A percentile compares a stretch with the other conserved stretches of the same genome.
Evolutionary conservation across 495 filamentous ascomycete species (phyloP).

Genomic region (Lineolata rhizophorae): DNA sequence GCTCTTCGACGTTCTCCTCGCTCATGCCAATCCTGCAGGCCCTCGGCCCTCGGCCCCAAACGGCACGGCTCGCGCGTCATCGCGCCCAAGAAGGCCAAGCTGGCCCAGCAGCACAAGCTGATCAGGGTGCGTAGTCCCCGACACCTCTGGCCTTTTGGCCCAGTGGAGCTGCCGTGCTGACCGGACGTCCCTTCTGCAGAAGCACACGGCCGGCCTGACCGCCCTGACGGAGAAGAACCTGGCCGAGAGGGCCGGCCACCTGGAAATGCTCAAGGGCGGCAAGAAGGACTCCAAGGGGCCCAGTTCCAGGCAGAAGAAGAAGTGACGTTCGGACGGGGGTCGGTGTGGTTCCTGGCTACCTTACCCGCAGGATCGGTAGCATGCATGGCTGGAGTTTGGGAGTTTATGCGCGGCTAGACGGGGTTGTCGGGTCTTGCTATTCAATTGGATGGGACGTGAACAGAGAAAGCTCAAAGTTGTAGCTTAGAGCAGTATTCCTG

Average conservation of each 20-base stretch:
- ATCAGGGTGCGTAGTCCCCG: conserved; percentile 28
- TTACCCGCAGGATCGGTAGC: too few species aligned
- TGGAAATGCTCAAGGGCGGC: conserved; percentile 43
- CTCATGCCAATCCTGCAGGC: too few species aligned
- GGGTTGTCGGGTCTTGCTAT: too few species aligned
- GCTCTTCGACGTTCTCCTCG: too few species aligned
- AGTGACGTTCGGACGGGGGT: conserved; percentile 2
- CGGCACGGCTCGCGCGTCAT: conserved; percentile 34
- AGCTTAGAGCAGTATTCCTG: too few species aligned
- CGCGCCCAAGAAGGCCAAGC: conserved; percentile 41
- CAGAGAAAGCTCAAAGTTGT: too few species aligned
- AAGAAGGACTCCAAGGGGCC: conserved; percentile 35
- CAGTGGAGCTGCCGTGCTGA: background rate
- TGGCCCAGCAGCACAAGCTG: conserved; percentile 37
- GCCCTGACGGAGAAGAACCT: conserved; percentile 43
- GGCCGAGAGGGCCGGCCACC: conserved; percentile 47
- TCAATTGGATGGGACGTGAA: too few species aligned
- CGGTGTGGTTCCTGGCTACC: too few species aligned
- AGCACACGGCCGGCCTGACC: conserved; percentile 39
- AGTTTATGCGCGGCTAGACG: too few species aligned
- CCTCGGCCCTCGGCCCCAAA: too few species aligned
- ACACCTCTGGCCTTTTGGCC: background rate
- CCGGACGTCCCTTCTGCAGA: conserved; percentile 23
- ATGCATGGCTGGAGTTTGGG: too few species aligned
- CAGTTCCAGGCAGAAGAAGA: conserved; percentile 15